Base-by-base conservation (phyloP, 805 yeast genomes). In the Schwanniomyces yamadae region DNA sequence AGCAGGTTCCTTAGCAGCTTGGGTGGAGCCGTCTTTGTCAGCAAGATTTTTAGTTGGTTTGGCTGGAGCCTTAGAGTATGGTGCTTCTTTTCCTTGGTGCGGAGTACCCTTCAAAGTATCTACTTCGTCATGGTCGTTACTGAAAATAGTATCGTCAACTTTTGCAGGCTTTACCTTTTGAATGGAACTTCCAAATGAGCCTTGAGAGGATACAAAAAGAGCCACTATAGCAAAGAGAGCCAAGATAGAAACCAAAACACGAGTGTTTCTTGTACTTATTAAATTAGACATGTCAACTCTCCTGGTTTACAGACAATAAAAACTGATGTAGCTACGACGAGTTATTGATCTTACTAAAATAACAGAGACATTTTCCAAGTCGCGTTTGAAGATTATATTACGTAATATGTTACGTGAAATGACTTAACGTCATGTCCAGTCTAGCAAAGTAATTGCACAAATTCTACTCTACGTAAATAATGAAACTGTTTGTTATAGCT, bases 231-330 rank as follows among this genome's bases (percentile, higher is more conserved):
- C 66, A 33, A 80, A 56, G 20, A 78, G 56, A 16, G 75, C 74
- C 28, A 78, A 46, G 2, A 80, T 73, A 9, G 75, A 75, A 9
- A 77, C 54, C 11, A 75, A 45, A 41, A 75, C 69, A 41, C 84
- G 77, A 47, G 73, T 61, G 55, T 75, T 76, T 51, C 78, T 66
- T 39, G 67, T 59, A 46, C 69, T 54, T 47, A 66, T 42, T 67
- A 66, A 58, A 4, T 28, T 29, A 13, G 25, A 25, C 10, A 21
- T n/a, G n/a, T n/a, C n/a, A n/a, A n/a, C n/a, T n/a, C n/a, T n/a
- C n/a, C n/a, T n/a, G n/a, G n/a, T n/a, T n/a, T n/a, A n/a, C n/a
- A n/a, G n/a, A n/a, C n/a, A n/a, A n/a, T n/a, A n/a, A n/a, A n/a
- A n/a, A n/a, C n/a, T n/a, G n/a, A n/a, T n/a, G n/a, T n/a, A n/a